Evolutionary conservation across 2,329 filamentous ascomycete genomes (phyloP), one percentile per base, ranked within the genome.

Genomic region (Colletotrichum acutatum): DNA sequence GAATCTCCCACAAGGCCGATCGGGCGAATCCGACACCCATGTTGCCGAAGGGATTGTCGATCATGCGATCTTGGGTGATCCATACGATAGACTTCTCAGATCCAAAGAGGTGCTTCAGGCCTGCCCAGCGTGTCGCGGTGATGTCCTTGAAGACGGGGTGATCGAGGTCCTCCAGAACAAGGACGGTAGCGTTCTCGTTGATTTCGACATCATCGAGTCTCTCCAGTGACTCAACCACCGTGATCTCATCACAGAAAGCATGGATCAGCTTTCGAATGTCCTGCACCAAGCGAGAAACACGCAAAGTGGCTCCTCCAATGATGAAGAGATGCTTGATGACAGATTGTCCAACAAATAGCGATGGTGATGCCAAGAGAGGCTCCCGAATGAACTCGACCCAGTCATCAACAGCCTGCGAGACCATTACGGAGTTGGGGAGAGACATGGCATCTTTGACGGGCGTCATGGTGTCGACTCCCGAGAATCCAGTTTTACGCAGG

Each of bases 101-200:
- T 22, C 54, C 53, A 16, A 66, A 66, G 8, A 66, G 12, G 3
- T 58, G 49, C 34, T 37, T 34, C 34, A 66, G 54, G 5, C 37
- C 54, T 7, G 26, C 54, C 53, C 77, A 71, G 7, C 71, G 75
- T 1, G 58, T 56, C 81, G 84, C 56, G 0, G 78, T 71, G n/a
- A 87, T 77, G 30, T 83, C 80, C 7, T 78, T 76, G 19, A 82
- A 75, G 12, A 82, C 76, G 16, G 72, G 59, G 9, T 71, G 61
- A 4, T 78, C 75, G 14, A 74, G 59, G 26, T 74, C 66, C 5
- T 57, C 34, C 4, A 66, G 32, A 22, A 56, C 54, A 26, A 66
- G 11, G 34, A 66, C 54, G 26, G 37, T 37, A 19, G 63, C 22
- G 19, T 58, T 49, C 52, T 37, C 19, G n/a, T 66, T 34, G 2